phyloP scores from a whole-genome alignment of 2,329 filamentous ascomycete species.

The Fusarium sulawesiense region DNA sequence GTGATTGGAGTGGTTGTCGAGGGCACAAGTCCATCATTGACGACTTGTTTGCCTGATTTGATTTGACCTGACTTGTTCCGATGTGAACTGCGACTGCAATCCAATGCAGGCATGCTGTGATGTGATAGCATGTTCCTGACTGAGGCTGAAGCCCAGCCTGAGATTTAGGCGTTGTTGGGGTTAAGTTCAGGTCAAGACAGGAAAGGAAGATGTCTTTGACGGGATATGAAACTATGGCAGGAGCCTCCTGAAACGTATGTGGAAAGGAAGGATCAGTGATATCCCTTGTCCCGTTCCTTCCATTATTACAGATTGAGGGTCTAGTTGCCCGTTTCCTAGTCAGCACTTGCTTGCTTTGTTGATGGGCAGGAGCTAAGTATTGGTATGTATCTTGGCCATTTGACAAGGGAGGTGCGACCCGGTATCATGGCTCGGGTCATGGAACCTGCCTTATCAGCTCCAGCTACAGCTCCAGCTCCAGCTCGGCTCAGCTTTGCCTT shows the following conservation, averaged over 20 bases:
- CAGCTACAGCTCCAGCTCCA: not conserved
- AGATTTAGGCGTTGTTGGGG: conserved; percentile 18
- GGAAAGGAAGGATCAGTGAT: conserved; percentile 10
- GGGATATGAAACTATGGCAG: conserved; percentile 28
- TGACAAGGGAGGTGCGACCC: not conserved
- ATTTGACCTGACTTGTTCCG: not conserved
- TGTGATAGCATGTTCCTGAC: conserved; percentile 1
- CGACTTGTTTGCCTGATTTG: conserved; percentile 9
- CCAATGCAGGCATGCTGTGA: not conserved
- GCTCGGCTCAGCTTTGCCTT: not conserved
- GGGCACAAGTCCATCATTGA: not conserved
- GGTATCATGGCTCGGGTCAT: not conserved
- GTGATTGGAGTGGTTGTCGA: conserved; percentile 4
- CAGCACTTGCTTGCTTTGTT: conserved; percentile 1
- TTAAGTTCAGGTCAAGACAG: not conserved
- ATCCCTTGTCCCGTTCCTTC: conserved; percentile 12
- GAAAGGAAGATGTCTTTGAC: conserved; percentile 22
- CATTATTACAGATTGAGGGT: not conserved
- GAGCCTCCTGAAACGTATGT: conserved; percentile 21
- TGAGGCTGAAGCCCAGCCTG: not conserved
- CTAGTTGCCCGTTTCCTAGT: not conserved
- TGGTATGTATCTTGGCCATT: not conserved
- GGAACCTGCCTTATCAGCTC: not conserved
- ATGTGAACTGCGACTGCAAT: not conserved
- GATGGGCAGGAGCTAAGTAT: not conserved